Evolutionary conservation across 2,329 filamentous ascomycete species (phyloP).

Genomic region (Clonostachys solani): DNA sequence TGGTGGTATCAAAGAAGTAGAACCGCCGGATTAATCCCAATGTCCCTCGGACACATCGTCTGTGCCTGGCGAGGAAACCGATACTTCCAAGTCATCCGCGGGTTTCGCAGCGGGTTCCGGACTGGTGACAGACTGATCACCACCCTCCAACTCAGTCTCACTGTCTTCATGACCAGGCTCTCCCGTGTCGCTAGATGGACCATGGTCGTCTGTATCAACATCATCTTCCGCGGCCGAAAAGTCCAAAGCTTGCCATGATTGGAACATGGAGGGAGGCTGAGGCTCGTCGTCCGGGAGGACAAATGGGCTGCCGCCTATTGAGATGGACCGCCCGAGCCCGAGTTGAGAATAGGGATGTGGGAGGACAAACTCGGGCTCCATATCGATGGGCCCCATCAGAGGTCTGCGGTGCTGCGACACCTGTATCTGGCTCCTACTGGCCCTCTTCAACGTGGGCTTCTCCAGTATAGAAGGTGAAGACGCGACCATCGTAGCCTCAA

Average conservation of each 20-base stretch:
- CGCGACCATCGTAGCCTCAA: neutral
- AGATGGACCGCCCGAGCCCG: too few species aligned
- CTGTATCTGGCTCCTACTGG: constrained; percentile 29
- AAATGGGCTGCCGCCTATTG: too few species aligned
- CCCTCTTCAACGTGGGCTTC: constrained; percentile 33
- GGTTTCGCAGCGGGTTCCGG: too few species aligned
- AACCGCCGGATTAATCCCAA: too few species aligned
- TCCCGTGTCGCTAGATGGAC: constrained; percentile 21
- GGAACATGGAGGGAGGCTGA: too few species aligned
- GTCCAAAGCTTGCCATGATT: too few species aligned
- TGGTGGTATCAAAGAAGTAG: too few species aligned
- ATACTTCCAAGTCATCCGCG: neutral
- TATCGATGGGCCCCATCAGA: constrained; percentile 3
- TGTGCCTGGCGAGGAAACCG: too few species aligned
- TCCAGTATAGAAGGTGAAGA: neutral
- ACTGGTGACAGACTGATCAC: neutral
- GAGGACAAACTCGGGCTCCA: neutral
- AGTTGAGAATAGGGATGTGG: neutral
- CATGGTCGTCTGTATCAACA: constrained; percentile 23
- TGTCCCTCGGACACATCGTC: too few species aligned
- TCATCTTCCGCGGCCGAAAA: constrained; percentile 16
- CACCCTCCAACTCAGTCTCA: constrained; percentile 17
- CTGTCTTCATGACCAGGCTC: constrained; percentile 20
- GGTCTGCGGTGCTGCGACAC: constrained; percentile 12
- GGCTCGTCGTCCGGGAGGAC: too few species aligned